Percentiles rank a stretch among this genome's conserved stretches.
Evolutionary conservation across 352 stramenopile genomes (phyloP).

Genomic region (Phytophthora gonapodyides): DNA sequence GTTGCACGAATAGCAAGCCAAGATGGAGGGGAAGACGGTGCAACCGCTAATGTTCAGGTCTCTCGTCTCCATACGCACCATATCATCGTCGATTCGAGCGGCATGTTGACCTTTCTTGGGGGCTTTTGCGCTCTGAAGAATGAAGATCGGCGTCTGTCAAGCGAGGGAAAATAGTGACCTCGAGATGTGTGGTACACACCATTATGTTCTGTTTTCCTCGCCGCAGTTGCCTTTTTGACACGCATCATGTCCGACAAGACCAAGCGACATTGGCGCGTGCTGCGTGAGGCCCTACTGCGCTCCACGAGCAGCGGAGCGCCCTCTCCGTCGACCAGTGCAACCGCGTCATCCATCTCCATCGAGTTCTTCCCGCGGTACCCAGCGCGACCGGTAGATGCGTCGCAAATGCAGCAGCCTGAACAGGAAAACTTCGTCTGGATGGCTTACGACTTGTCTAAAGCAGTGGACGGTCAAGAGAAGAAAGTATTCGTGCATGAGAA

Average conservation of each 20-base stretch:
- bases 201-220: too few species aligned
- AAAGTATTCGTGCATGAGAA: conserved; percentile 73
- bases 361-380: conserved; percentile 68
- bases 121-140: conserved; percentile 29
- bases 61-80: conserved; percentile 48
- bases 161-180: conserved; percentile 8
- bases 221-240: conserved; percentile 11
- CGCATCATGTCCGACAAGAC: conserved; percentile 44
- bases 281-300: conserved; percentile 65
- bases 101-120: conserved; percentile 52
- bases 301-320: conserved; percentile 13
- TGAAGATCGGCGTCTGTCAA: conserved; percentile 30
- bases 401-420: conserved; percentile 9
- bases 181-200: background rate
- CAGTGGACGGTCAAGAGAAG: background rate
- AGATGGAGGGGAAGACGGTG: conserved; percentile 3
- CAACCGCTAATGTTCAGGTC: background rate
- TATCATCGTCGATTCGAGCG: conserved; percentile 90
- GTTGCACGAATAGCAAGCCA: background rate
- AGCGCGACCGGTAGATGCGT: conserved; percentile 12
- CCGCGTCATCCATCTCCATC: conserved; percentile 61
- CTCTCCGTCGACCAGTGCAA: conserved; percentile 14
- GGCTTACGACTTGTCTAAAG: conserved; percentile 39
- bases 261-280: conserved; percentile 67
- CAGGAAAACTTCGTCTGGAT: conserved; percentile 57